Base-by-base conservation (phyloP, 1,284 basidiomycete genomes). In the Inonotus hispidus region DNA sequence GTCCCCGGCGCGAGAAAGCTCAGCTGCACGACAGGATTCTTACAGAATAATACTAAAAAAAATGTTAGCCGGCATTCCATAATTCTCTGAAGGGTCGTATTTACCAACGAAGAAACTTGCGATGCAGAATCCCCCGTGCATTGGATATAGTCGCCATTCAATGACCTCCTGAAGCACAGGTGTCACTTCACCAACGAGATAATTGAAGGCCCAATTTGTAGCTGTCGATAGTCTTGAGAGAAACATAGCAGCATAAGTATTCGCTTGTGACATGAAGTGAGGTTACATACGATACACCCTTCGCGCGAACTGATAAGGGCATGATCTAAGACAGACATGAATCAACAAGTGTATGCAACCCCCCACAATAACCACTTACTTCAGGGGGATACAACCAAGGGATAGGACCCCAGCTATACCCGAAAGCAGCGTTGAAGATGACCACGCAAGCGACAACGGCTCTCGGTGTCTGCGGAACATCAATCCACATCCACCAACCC, bases 121-220 rank as follows among this genome's bases (percentile, higher is more conserved):
- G 13, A 84, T 82, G 72, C 95, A 95, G 76, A 96, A 96, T 74
- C 93, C 93, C 13, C 92, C 94, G 68, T 97, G 94, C 92, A 99
- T 95, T 0, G 92, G 92, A 74, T 98, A 98, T 56, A 98, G 75
- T 57, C 92, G 82, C 95, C 96, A 99, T 41, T 84, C 82, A 66
- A 99, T 98, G 41, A 82, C 75, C 66, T 97, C 93, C 75, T 98
- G 94, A 55, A 98, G 78, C 53, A 89, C 81, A 0, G 95, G 95
- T 0, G 95, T 98, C 39, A 86, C 80, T 72, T 94, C 91, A 23
- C 95, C 95, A 49, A 98, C 93, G 65, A 93, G 71, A 74, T 87
- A 94, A 72, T 94, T 94, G 77, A 94, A 94, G 14, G 87, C 83
- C 92, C 92, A 86, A 55, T 63, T 63, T 16, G 62, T 63, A 38